Base-by-base conservation (phyloP, 1,284 basidiomycete genomes). In the Fomitiporia mediterranea region DNA sequence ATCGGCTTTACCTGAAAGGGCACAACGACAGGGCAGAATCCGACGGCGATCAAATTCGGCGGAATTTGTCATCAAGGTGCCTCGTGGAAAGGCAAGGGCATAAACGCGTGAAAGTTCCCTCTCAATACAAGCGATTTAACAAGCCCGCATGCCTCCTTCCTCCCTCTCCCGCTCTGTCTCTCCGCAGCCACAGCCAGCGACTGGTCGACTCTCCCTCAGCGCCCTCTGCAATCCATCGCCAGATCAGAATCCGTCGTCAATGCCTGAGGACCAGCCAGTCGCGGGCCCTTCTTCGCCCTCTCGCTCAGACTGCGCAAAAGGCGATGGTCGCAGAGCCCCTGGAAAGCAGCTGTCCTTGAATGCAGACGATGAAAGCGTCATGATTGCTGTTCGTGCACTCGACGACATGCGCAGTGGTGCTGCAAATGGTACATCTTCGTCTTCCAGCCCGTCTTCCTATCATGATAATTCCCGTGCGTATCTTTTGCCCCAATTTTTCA, bases 331-430 rank as follows among this genome's bases (percentile, higher is more conserved):
- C 28, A 17, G 30, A 38, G 9, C 17, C 28, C n/a, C 35, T 7
- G n/a, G 27, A 37, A 40, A 37, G 23, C 43, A 43, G 23, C 47
- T 55, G 27, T 55, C 53, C 11, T 67, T 70, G 62, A 70, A 72
- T 51, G 70, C 74, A 63, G 69, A 75, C 63, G 77, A 78, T 61
- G 79, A 80, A 66, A 74, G 73, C 64, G 84, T 84, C 4, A 77
- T 81, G 53, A 87, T 87, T 66, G 86, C 84, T 17, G 80, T 84
- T 17, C 73, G 76, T 51, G 85, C 83, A 8, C 74, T 89, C 30
- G 84, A 78, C 27, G 82, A 84, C 65, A 87, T 89, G 86, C 74
- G 84, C 56, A 81, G 77, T 60, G 71, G 76, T 59, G 65, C 64
- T 34, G 62, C 25, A 15, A 15, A 35, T 25, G 2, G 15, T 11